Evolutionary conservation across 768 basidiomycete species (phyloP).

Genomic region (Termitomyces sp.): DNA sequence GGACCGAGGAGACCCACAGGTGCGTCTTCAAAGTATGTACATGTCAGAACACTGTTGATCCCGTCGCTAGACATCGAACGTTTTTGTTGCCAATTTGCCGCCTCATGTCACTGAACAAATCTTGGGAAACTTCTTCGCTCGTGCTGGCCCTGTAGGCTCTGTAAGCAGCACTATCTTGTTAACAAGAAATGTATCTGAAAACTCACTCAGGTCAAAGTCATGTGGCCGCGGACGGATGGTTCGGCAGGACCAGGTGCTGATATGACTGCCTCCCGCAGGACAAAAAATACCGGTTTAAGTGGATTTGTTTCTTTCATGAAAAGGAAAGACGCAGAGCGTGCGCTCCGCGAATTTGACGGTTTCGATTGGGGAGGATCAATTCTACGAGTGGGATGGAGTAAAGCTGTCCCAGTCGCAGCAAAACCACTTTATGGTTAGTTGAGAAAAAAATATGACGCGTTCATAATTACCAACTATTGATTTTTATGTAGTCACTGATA

Average conservation of each 20-base stretch:
- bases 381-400: constrained; percentile 93
- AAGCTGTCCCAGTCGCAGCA: constrained; percentile 82
- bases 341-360: constrained; percentile 87
- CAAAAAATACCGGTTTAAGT: constrained; percentile 74
- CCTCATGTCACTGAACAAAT: constrained; percentile 79
- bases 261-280: constrained; percentile 66
- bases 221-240: constrained; percentile 94
- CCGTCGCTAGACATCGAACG: constrained; percentile 73
- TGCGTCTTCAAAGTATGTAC: constrained; percentile 25
- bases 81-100: constrained; percentile 95
- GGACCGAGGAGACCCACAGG: constrained; percentile 85
- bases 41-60: not conserved
- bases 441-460: not conserved
- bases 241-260: constrained; percentile 65
- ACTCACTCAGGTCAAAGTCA: constrained; percentile 75
- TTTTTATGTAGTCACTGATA: constrained; percentile 13
- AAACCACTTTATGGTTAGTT: constrained; percentile 75
- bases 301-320: constrained; percentile 98
- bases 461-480: not conserved
- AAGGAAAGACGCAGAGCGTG: constrained; percentile 83
- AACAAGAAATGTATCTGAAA: not conserved
- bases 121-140: constrained; percentile 88
- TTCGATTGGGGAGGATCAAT: constrained; percentile 91
- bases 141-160: constrained; percentile 88
- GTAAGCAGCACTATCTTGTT: constrained; percentile 33